Evolutionary conservation across 1,284 basidiomycete genomes (phyloP).

Genomic region (Wolfiporia cocos): DNA sequence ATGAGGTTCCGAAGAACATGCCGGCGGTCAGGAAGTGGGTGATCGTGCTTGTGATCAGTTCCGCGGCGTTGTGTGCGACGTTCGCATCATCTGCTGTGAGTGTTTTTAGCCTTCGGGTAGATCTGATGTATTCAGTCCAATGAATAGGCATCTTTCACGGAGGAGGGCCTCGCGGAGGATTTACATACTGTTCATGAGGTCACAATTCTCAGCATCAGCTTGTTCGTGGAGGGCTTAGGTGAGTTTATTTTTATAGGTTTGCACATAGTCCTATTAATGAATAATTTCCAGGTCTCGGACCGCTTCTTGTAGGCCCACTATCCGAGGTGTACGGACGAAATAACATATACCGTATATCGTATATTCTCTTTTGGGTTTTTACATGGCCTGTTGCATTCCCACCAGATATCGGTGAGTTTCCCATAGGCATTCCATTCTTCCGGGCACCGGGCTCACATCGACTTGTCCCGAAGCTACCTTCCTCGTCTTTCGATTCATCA

Average conservation of each 20-base stretch:
- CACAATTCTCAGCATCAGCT: constrained; percentile 61
- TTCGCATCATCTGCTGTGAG: constrained; percentile 67
- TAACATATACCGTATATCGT: constrained; percentile 33
- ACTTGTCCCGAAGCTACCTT: constrained; percentile 36
- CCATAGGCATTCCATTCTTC: constrained; percentile 25
- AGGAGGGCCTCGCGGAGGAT: constrained; percentile 49
- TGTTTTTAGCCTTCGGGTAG: background rate
- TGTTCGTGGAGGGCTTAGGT: constrained; percentile 64
- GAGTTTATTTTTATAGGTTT: background rate
- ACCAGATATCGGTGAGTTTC: no score
- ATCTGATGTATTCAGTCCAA: constrained; percentile 2
- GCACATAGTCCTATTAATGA: background rate
- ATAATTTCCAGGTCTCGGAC: constrained; percentile 31
- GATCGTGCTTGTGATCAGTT: constrained; percentile 46
- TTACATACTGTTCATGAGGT: constrained; percentile 61
- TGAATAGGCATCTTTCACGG: constrained; percentile 58
- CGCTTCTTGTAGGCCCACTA: constrained; percentile 44
- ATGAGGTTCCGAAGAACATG: constrained; percentile 49
- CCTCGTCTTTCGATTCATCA: constrained; percentile 66
- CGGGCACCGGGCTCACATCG: background rate
- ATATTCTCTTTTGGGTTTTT: constrained; percentile 35
- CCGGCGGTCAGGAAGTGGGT: constrained; percentile 49
- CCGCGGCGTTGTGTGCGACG: constrained; percentile 56
- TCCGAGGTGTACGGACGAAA: constrained; percentile 47
- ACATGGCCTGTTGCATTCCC: constrained; percentile 51